Conservation (phyloP, 352 stramenopile species). For the Globisporangium parvum region DNA sequence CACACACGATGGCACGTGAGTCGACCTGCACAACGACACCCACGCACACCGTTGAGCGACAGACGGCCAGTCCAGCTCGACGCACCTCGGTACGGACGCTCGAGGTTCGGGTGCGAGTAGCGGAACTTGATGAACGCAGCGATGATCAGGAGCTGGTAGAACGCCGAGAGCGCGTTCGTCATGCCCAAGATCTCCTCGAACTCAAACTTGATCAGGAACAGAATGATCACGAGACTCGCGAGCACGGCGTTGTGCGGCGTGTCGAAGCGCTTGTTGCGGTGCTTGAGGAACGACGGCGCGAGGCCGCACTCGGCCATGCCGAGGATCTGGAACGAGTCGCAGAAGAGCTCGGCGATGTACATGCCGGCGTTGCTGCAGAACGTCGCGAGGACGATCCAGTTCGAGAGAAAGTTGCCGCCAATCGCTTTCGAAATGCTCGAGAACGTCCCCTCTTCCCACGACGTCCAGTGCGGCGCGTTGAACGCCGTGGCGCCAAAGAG, state of each 20-base stretch:
- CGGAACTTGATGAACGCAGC: slow-evolving; percentile 87
- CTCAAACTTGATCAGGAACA: slow-evolving; percentile 46
- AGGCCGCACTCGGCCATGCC: slow-evolving; percentile 82
- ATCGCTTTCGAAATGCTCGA: slow-evolving; percentile 78
- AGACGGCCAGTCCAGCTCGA: not conserved
- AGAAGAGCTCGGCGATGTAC: slow-evolving; percentile 92
- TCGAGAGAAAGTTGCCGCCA: slow-evolving; percentile 79
- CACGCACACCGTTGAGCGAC: too few relatives aligned
- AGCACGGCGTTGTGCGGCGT: slow-evolving; percentile 43
- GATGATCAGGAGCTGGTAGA: slow-evolving; percentile 86
- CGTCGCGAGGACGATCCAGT: slow-evolving; percentile 85
- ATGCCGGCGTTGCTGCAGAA: slow-evolving; percentile 88
- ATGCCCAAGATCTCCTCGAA: slow-evolving; percentile 81
- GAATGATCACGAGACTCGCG: slow-evolving; percentile 37
- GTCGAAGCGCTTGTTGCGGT: slow-evolving; percentile 45
- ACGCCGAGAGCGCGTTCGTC: slow-evolving; percentile 88
- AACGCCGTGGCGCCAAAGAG: slow-evolving; percentile 77
- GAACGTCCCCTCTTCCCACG: slow-evolving; percentile 91
- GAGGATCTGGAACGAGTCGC: slow-evolving; percentile 86
- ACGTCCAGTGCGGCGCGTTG: slow-evolving; percentile 45
- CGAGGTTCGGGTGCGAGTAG: slow-evolving; percentile 31
- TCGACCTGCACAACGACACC: too few relatives aligned
- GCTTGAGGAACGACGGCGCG: slow-evolving; percentile 75
- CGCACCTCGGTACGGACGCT: slow-evolving; percentile 33
- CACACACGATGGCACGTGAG: too few relatives aligned